A percentile compares a stretch with the other conserved stretches of the same genome.
Conservation (phyloP, 192 early-diverging fungal species). For the Irineochytrium annulatum region DNA sequence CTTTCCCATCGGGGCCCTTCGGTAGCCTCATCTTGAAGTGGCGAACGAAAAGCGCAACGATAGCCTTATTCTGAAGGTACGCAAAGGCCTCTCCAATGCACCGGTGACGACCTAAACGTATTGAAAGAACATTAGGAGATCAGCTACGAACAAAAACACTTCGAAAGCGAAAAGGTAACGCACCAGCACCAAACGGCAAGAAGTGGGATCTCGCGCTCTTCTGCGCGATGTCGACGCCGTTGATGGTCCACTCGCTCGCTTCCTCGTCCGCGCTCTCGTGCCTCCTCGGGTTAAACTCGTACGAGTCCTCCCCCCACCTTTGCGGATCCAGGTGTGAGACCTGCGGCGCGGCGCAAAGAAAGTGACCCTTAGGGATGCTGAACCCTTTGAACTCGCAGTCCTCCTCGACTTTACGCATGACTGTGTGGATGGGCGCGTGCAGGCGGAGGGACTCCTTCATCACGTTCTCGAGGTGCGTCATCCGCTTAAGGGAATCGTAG, state of each 20-base stretch:
- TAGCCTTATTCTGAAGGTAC: slow-evolving; percentile 92
- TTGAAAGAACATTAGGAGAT: neutral
- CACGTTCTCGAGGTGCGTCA: slow-evolving; percentile 71
- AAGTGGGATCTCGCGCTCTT: slow-evolving; percentile 74
- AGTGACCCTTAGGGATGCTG: slow-evolving; percentile 86
- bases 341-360: slow-evolving; percentile 77
- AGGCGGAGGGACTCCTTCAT: slow-evolving; percentile 92
- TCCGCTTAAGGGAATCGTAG: slow-evolving; percentile 70
- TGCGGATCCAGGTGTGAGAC: slow-evolving; percentile 74
- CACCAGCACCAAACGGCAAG: slow-evolving; percentile 94
- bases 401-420: slow-evolving; percentile 88
- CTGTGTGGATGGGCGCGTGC: slow-evolving; percentile 86
- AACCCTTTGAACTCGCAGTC: slow-evolving; percentile 70
- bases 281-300: slow-evolving; percentile 75
- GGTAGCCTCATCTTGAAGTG: slow-evolving; percentile 70
- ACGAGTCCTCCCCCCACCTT: slow-evolving; percentile 77
- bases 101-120: slow-evolving; percentile 72
- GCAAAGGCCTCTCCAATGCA: slow-evolving; percentile 99
- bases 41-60: slow-evolving; percentile 76
- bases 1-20: slow-evolving; percentile 40
- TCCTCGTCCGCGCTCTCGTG: slow-evolving; percentile 55
- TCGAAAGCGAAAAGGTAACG: neutral
- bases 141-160: neutral
- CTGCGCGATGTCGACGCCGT: slow-evolving; percentile 59
- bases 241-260: slow-evolving; percentile 53